Conservation (phyloP, 2,329 filamentous ascomycete genomes). For the Chaetomiaceae sp. region DNA sequence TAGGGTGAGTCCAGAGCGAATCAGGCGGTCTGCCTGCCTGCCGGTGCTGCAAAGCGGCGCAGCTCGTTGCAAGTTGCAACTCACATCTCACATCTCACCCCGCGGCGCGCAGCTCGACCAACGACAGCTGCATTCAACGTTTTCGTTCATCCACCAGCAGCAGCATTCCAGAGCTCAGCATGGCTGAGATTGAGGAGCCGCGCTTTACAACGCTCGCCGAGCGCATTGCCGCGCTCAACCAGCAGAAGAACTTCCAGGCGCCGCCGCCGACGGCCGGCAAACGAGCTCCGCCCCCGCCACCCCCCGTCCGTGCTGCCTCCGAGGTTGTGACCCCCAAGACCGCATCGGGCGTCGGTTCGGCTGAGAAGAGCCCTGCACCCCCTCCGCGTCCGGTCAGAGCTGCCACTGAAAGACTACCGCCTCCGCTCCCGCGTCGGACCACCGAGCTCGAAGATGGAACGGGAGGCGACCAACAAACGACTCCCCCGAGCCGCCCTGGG, state of each 20-base stretch:
- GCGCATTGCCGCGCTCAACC: slow-evolving; percentile 58
- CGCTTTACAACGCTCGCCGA: slow-evolving; percentile 55
- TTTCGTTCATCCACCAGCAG: too few species aligned
- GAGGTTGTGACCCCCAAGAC: slow-evolving; percentile 34
- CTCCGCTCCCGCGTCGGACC: slow-evolving; percentile 36
- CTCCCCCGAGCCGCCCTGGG: slow-evolving; percentile 25
- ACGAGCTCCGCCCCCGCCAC: slow-evolving; percentile 41
- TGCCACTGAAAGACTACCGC: slow-evolving; percentile 26
- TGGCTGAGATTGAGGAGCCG: slow-evolving; percentile 58
- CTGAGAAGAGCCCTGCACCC: slow-evolving; percentile 31
- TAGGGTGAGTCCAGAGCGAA: too few species aligned
- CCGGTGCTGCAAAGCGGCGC: too few species aligned
- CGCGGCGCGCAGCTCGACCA: too few species aligned
- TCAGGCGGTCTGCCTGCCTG: too few species aligned
- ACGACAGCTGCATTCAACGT: too few species aligned
- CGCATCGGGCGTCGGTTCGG: slow-evolving; percentile 15
- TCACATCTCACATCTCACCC: too few species aligned
- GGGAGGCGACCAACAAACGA: slow-evolving; percentile 22
- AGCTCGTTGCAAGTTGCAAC: too few species aligned
- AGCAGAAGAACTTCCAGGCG: slow-evolving; percentile 51
- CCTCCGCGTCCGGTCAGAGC: slow-evolving; percentile 33
- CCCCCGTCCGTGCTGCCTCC: slow-evolving; percentile 37
- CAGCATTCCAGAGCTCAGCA: too few species aligned
- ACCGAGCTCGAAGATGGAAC: slow-evolving; percentile 20
- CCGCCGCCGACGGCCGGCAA: slow-evolving; percentile 30